Percentiles rank a stretch among this genome's conserved stretches.
phyloP scores from a whole-genome alignment of 164 flowering plant species.

The Santalum album region DNA sequence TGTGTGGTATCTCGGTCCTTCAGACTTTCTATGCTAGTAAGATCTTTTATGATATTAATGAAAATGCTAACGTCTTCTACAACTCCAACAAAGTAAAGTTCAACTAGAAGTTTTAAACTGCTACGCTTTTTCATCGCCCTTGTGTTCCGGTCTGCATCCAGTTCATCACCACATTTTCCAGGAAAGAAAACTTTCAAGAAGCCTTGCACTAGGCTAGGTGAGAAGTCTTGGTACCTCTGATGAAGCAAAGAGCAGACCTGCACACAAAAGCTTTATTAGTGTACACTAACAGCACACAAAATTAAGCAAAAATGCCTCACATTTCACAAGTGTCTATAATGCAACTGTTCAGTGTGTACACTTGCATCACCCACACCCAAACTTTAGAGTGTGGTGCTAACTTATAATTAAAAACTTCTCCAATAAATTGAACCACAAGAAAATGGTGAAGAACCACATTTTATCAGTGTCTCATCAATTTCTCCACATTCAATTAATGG shows the following conservation, averaged over 20 bases:
- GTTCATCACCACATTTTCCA: conserved; percentile 79
- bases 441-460: too few species aligned
- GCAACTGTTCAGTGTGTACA: too few species aligned
- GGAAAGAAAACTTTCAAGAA: conserved; percentile 77
- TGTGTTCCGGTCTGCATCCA: conserved; percentile 63
- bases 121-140: conserved; percentile 97
- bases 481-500: too few species aligned
- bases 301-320: too few species aligned
- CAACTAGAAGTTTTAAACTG: conserved; percentile 75
- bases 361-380: too few species aligned
- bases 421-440: too few species aligned
- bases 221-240: conserved; percentile 91
- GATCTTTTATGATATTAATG: conserved; percentile 76
- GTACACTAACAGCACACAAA: too few species aligned
- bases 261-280: too few species aligned
- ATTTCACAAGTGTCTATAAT: too few species aligned
- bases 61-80: conserved; percentile 71
- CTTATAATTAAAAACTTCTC: too few species aligned
- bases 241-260: conserved; percentile 97
- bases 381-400: too few species aligned
- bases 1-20: conserved; percentile 91
- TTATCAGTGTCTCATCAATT: too few species aligned
- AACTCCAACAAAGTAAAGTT: conserved; percentile 90
- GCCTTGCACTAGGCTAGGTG: conserved; percentile 76
- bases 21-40: conserved; percentile 67